Evolutionary conservation across 1,284 basidiomycete species (phyloP).

Genomic region (Rhodotorula sp.): DNA sequence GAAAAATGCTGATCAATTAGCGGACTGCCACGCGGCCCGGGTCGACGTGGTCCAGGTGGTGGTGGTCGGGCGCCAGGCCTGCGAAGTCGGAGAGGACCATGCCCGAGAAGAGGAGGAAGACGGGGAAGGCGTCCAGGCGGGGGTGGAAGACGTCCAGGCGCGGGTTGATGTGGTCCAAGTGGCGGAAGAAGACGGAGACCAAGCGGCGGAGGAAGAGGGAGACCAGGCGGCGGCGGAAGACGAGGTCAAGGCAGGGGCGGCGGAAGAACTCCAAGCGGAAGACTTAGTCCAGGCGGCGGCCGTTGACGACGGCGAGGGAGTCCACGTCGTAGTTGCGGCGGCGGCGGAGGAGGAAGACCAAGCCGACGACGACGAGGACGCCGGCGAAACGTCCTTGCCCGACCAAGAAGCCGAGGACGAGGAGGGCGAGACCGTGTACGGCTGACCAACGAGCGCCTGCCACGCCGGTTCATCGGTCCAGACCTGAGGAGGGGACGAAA

Average conservation of each 20-base stretch:
- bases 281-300: background rate
- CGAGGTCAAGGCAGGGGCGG: too few relatives aligned
- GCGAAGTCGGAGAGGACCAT: background rate
- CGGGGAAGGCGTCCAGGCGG: background rate
- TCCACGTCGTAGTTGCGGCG: background rate
- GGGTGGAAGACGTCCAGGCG: too few relatives aligned
- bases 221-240: too few relatives aligned
- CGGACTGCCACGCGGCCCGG: too few relatives aligned
- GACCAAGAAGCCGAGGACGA: background rate
- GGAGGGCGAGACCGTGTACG: background rate
- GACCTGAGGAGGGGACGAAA: slow-evolving; percentile 4
- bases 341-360: background rate
- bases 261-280: background rate
- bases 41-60: too few relatives aligned
- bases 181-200: too few relatives aligned
- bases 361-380: background rate
- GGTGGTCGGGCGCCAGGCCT: too few relatives aligned
- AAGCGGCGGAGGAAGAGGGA: too few relatives aligned
- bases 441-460: slow-evolving; percentile 36
- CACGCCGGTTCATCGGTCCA: slow-evolving; percentile 44
- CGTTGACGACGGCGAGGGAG: background rate
- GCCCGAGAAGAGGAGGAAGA: background rate
- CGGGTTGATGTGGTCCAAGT: too few relatives aligned
- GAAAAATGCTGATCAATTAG: too few relatives aligned
- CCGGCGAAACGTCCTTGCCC: background rate